Evolutionary conservation across 345 rosid genomes (phyloP).

Genomic region (thale cress (Arabidopsis thaliana)): TAIR10.1 NC_003075.7:16785001-16785500

Average conservation of each 20-base stretch:
- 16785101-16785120: slow-evolving; percentile 49
- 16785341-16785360: slow-evolving; percentile 28
- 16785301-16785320: slow-evolving; percentile 28
- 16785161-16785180: slow-evolving; percentile 25
- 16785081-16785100: slow-evolving; percentile 34
- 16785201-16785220: slow-evolving; percentile 27
- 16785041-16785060: neutral
- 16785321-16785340: slow-evolving; percentile 20
- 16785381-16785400: neutral
- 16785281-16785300: slow-evolving; percentile 1
- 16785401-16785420: slow-evolving; percentile 47
- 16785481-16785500: neutral
- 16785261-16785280: slow-evolving; percentile 43
- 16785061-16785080: slow-evolving; percentile 16
- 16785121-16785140: slow-evolving; percentile 24
- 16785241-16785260: neutral
- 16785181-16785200: slow-evolving; percentile 43
- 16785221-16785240: slow-evolving; percentile 21
- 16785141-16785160: slow-evolving; percentile 33
- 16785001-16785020: slow-evolving; percentile 14
- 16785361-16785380: slow-evolving; percentile 10
- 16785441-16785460: neutral
- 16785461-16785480: neutral
- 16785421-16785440: slow-evolving; percentile 18
- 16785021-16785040: slow-evolving; percentile 9